Percentiles rank a stretch among this genome's conserved stretches.
Conservation (phyloP, 208 protist species). For the Vickermania spadyakhi region DNA sequence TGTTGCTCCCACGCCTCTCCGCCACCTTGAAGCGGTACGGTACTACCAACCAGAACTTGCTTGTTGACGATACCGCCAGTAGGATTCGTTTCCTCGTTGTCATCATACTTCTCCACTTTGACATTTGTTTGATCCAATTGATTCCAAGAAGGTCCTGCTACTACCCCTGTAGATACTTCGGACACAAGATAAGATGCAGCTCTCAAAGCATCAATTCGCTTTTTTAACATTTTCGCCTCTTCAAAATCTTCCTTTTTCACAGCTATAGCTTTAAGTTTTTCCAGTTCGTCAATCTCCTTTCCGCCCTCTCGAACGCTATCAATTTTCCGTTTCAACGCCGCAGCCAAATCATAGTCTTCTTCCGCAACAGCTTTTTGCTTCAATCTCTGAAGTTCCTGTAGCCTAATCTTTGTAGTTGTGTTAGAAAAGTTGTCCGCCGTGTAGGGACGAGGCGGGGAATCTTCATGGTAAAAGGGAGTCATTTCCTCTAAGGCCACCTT, state of each 20-base stretch:
- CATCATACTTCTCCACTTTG: slow-evolving; percentile 47
- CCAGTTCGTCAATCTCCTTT: slow-evolving; percentile 39
- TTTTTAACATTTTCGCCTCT: slow-evolving; percentile 72
- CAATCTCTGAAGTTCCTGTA: slow-evolving; percentile 36
- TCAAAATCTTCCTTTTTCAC: slow-evolving; percentile 70
- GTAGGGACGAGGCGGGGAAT: background rate
- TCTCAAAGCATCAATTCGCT: slow-evolving; percentile 53
- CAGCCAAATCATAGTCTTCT: slow-evolving; percentile 86
- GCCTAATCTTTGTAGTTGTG: slow-evolving; percentile 18
- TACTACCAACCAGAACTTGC: background rate
- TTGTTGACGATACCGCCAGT: slow-evolving; percentile 20
- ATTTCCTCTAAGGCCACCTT: slow-evolving; percentile 75
- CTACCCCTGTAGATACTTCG: background rate
- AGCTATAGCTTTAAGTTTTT: slow-evolving; percentile 58
- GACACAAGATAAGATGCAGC: slow-evolving; percentile 6
- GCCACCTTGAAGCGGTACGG: slow-evolving; percentile 15
- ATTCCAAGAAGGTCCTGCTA: background rate
- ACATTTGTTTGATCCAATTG: background rate
- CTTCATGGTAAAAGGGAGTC: slow-evolving; percentile 27
- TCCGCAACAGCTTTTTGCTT: slow-evolving; percentile 69
- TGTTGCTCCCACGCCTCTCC: slow-evolving; percentile 56
- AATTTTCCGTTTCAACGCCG: slow-evolving; percentile 55
- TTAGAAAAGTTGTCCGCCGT: slow-evolving; percentile 7
- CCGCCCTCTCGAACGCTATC: slow-evolving; percentile 25
- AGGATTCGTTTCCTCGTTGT: background rate